Conservation (phyloP, 2,329 filamentous ascomycete genomes). For the Fusarium palustre region DNA sequence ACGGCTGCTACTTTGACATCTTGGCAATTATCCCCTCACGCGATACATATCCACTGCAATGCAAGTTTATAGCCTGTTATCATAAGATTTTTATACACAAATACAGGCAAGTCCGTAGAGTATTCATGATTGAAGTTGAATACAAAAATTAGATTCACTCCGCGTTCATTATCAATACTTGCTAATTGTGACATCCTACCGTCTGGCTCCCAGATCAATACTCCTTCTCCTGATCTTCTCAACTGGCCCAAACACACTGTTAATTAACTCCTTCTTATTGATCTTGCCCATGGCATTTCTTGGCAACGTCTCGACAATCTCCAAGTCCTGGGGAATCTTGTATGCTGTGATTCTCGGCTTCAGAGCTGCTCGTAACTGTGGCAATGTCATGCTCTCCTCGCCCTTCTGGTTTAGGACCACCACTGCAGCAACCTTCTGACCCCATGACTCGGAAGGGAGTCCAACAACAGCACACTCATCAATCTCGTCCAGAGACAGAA, state of each 20-base stretch:
- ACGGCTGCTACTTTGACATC: too few relatives aligned
- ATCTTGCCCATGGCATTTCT: slow-evolving; percentile 98
- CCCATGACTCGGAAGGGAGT: slow-evolving; percentile 88
- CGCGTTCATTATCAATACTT: not conserved
- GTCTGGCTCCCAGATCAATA: not conserved
- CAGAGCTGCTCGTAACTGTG: slow-evolving; percentile 80
- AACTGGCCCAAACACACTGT: slow-evolving; percentile 61
- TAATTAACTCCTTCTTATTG: slow-evolving; percentile 75
- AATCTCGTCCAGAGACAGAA: slow-evolving; percentile 83
- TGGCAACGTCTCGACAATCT: slow-evolving; percentile 81
- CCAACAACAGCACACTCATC: slow-evolving; percentile 89
- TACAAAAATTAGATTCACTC: not conserved
- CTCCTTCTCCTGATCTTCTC: slow-evolving; percentile 18
- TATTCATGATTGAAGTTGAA: not conserved
- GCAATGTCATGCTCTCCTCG: slow-evolving; percentile 70
- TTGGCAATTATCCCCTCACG: not conserved
- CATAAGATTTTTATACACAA: not conserved
- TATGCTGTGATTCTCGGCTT: slow-evolving; percentile 82
- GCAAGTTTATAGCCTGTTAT: not conserved
- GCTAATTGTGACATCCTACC: not conserved
- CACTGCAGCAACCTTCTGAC: slow-evolving; percentile 91
- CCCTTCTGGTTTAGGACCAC: slow-evolving; percentile 74
- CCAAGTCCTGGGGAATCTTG: slow-evolving; percentile 93
- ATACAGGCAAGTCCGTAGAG: too few relatives aligned
- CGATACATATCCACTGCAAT: not conserved